Conservation (phyloP, 1,139 yeast genomes). For the Suhomyces coccinellae region DNA sequence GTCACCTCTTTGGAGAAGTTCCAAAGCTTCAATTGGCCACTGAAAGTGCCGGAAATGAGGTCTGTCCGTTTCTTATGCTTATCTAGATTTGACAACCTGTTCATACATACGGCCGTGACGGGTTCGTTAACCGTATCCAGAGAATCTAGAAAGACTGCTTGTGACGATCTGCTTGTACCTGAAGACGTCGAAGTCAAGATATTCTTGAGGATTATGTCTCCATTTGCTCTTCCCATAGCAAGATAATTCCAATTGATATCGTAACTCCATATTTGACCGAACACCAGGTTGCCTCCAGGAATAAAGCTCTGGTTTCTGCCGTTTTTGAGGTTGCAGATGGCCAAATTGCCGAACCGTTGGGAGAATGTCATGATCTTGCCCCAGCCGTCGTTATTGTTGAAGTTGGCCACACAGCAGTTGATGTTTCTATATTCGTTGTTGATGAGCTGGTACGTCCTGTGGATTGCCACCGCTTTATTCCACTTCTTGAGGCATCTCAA, state of each 20-base stretch:
- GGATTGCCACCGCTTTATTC: slow-evolving; percentile 47
- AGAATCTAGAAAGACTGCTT: slow-evolving; percentile 19
- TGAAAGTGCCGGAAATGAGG: slow-evolving; percentile 27
- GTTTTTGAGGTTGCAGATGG: slow-evolving; percentile 38
- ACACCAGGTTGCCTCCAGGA: slow-evolving; percentile 37
- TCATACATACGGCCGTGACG: slow-evolving; percentile 26
- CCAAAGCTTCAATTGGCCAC: slow-evolving; percentile 32
- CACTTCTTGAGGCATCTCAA: slow-evolving; percentile 46
- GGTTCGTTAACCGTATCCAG: slow-evolving; percentile 14
- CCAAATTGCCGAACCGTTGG: slow-evolving; percentile 35
- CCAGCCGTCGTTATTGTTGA: slow-evolving; percentile 36
- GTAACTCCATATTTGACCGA: slow-evolving; percentile 24
- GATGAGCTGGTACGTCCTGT: slow-evolving; percentile 32
- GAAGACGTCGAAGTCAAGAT: slow-evolving; percentile 36
- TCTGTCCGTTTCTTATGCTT: slow-evolving; percentile 28
- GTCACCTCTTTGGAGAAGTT: slow-evolving; percentile 27
- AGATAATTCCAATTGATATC: slow-evolving; percentile 38
- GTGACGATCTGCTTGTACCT: slow-evolving; percentile 25
- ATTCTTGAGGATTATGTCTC: slow-evolving; percentile 35
- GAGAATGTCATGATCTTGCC: slow-evolving; percentile 41
- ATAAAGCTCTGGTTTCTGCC: slow-evolving; percentile 45
- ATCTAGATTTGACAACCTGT: slow-evolving; percentile 20
- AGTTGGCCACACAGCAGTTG: slow-evolving; percentile 36
- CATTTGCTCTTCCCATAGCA: slow-evolving; percentile 30
- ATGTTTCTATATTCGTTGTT: slow-evolving; percentile 28